phyloP scores from a whole-genome alignment of 2,329 filamentous ascomycete genomes.

The Mycosphaerella arachidis region DNA sequence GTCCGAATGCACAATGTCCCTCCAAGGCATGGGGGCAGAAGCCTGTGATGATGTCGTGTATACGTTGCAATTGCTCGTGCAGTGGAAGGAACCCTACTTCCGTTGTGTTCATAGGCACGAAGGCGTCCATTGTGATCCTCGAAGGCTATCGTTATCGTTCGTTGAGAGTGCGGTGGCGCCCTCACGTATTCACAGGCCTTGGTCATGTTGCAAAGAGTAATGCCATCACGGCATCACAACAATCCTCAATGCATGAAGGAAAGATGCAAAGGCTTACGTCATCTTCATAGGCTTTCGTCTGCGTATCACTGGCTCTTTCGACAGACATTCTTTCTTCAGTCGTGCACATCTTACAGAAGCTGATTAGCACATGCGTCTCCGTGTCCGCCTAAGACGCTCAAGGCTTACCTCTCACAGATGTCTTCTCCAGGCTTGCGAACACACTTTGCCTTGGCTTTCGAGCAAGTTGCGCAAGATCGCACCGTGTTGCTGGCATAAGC shows the following conservation, averaged over 20 bases:
- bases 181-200: too few relatives aligned
- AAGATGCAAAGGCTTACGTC: constrained; percentile 20
- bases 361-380: background rate
- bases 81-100: too few relatives aligned
- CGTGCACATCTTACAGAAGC: constrained; percentile 24
- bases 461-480: constrained; percentile 28
- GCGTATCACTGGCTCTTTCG: constrained; percentile 26
- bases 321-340: constrained; percentile 30
- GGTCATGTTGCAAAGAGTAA: background rate
- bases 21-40: too few relatives aligned
- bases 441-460: constrained; percentile 35
- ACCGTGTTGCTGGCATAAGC: constrained; percentile 8
- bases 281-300: constrained; percentile 27
- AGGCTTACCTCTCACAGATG: constrained; percentile 26
- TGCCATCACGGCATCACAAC: background rate
- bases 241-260: background rate
- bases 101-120: too few relatives aligned
- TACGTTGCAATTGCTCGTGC: too few relatives aligned
- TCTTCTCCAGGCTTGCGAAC: constrained; percentile 21
- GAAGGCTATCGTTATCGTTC: too few relatives aligned
- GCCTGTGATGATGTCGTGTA: too few relatives aligned
- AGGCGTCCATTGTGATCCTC: too few relatives aligned
- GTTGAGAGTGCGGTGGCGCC: too few relatives aligned
- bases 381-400: background rate
- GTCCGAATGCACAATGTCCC: too few relatives aligned